Conservation (phyloP, 1,284 basidiomycete genomes). For the Malassezia dermatis region DNA sequence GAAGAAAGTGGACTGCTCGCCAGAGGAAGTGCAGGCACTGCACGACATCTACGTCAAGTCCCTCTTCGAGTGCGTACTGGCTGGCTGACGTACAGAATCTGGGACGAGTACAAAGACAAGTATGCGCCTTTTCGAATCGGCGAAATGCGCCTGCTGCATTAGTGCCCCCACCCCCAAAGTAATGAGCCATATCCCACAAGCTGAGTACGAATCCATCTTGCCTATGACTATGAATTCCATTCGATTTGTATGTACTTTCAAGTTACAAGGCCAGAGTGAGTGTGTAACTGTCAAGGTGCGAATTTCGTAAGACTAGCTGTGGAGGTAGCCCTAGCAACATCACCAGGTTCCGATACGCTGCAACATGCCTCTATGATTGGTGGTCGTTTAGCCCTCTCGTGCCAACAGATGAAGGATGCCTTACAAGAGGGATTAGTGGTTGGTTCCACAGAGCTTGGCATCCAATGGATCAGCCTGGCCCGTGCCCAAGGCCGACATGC, state of each 20-base stretch:
- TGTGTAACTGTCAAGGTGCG: neutral
- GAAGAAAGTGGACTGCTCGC: conserved; percentile 65
- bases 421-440: neutral
- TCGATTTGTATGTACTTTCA: neutral
- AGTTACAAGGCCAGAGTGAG: neutral
- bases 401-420: neutral
- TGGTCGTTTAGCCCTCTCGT: neutral
- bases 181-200: neutral
- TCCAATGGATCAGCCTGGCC: neutral
- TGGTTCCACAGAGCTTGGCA: neutral
- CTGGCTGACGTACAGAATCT: conserved; percentile 23
- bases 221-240: neutral
- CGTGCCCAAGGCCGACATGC: neutral
- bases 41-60: conserved; percentile 85
- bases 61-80: conserved; percentile 28
- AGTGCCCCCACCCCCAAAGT: neutral
- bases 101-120: conserved; percentile 45
- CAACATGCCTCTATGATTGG: neutral
- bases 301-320: neutral
- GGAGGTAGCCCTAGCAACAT: neutral
- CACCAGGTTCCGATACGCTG: neutral
- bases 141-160: conserved; percentile 7
- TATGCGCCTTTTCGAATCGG: conserved; percentile 32
- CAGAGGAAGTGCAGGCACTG: conserved; percentile 67
- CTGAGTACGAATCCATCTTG: no score